A percentile compares a stretch with the other conserved stretches of the same genome.
These are phyloP conservation scores for Pachysolen tannophilus DNA, from an alignment of 805 yeast genomes.

Conservation along the genomic window DNA sequence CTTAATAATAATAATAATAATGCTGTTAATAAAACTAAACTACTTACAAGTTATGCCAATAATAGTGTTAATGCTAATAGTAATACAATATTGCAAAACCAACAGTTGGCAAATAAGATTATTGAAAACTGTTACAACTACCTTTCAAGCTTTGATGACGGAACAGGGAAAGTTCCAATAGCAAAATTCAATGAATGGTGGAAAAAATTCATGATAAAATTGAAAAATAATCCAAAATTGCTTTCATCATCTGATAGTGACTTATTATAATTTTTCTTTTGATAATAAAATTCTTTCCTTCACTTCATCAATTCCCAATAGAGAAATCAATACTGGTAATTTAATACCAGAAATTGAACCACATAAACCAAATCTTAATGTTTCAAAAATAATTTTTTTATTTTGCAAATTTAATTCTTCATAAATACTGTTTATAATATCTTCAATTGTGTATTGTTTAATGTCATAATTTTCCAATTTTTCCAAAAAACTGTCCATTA, in stretches of 20 bases:
- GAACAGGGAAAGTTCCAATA: slow-evolving; percentile 74
- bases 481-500: slow-evolving; percentile 12
- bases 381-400: slow-evolving; percentile 42
- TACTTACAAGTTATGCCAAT: slow-evolving; percentile 15
- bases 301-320: slow-evolving; percentile 41
- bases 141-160: slow-evolving; percentile 79
- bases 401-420: slow-evolving; percentile 5
- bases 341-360: slow-evolving; percentile 67
- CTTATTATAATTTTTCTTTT: background rate
- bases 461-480: slow-evolving; percentile 8
- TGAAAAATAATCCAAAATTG: slow-evolving; percentile 78
- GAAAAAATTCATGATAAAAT: slow-evolving; percentile 73
- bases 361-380: slow-evolving; percentile 59
- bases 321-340: slow-evolving; percentile 45
- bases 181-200: slow-evolving; percentile 92
- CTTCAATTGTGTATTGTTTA: background rate
- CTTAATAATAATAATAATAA: slow-evolving; percentile 18
- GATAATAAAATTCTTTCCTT: slow-evolving; percentile 17
- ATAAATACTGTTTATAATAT: slow-evolving; percentile 5
- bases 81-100: slow-evolving; percentile 17
- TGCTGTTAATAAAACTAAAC: slow-evolving; percentile 29
- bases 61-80: slow-evolving; percentile 6
- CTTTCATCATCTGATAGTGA: slow-evolving; percentile 9
- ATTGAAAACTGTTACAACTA: slow-evolving; percentile 90
- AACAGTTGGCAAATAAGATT: slow-evolving; percentile 71